Conservation (phyloP, 1,284 basidiomycete species). For the Irpex sp. region DNA sequence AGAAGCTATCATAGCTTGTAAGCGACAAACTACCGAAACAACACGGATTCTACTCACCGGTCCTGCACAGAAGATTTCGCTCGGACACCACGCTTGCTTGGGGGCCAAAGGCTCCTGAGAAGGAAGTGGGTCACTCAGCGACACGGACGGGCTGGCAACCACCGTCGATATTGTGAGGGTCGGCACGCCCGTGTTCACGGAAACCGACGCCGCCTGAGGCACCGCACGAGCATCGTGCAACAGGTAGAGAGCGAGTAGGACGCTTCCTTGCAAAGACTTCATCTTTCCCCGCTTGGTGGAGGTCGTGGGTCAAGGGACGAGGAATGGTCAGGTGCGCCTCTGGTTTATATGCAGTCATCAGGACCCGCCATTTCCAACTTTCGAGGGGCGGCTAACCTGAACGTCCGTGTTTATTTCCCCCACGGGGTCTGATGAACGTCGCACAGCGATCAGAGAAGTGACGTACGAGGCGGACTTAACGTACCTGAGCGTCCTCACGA, state of each 20-base stretch:
- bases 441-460: background rate
- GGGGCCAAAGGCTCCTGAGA: conserved; percentile 72
- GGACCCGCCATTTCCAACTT: background rate
- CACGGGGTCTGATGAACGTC: background rate
- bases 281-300: background rate
- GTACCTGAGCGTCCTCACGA: background rate
- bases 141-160: conserved; percentile 58
- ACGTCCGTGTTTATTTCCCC: background rate
- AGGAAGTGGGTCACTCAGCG: conserved; percentile 52
- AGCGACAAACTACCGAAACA: background rate
- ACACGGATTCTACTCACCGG: conserved; percentile 41
- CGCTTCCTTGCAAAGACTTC: conserved; percentile 4
- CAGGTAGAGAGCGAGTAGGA: conserved; percentile 10
- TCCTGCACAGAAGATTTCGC: conserved; percentile 82
- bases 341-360: background rate
- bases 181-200: conserved; percentile 18
- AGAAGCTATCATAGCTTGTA: conserved; percentile 48
- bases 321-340: background rate
- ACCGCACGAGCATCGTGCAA: conserved; percentile 18
- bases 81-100: conserved; percentile 74
- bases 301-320: background rate
- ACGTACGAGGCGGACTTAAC: background rate
- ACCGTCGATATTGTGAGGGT: conserved; percentile 49
- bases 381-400: background rate
- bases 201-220: conserved; percentile 19